A percentile compares a stretch with the other conserved stretches of the same genome.
Conservation (phyloP, 2,329 filamentous ascomycete species). For the Trichoderma hamatum region DNA sequence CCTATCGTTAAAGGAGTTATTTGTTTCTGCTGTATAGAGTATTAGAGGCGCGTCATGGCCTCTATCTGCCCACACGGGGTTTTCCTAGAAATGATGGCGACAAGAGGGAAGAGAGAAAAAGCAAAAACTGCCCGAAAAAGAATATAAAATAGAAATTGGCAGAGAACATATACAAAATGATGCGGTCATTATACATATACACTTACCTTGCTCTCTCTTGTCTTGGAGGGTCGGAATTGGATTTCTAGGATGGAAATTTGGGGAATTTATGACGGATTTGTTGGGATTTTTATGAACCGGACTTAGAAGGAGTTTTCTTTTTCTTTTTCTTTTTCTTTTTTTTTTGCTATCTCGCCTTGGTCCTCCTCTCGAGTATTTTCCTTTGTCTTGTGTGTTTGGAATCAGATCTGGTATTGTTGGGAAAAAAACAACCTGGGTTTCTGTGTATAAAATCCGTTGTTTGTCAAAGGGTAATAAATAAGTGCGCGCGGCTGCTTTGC, state of each 20-base stretch:
- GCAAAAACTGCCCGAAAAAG: neutral
- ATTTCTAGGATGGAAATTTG: conserved; percentile 12
- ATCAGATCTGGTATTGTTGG: neutral
- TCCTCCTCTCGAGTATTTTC: neutral
- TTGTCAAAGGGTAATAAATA: neutral
- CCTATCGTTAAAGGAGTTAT: conserved; percentile 22
- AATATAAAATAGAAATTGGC: conserved; percentile 11
- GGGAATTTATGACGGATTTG: conserved; percentile 19
- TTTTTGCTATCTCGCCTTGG: neutral
- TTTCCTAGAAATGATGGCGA: conserved; percentile 31
- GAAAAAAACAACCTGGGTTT: neutral
- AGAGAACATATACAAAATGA: neutral
- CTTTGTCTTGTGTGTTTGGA: neutral
- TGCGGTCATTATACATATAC: neutral
- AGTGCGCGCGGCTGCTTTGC: neutral
- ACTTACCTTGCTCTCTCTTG: neutral
- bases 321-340: neutral
- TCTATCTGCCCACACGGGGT: conserved; percentile 54
- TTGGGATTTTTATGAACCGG: conserved; percentile 23
- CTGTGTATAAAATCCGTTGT: conserved; percentile 2
- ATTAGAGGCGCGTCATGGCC: conserved; percentile 43
- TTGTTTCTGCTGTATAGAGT: conserved; percentile 18
- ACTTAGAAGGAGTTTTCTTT: conserved; percentile 19
- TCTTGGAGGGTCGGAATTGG: neutral
- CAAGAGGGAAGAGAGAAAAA: conserved; percentile 10